phyloP scores from a whole-genome alignment of 2,329 filamentous ascomycete genomes.

The Geosmithia putterillii region DNA sequence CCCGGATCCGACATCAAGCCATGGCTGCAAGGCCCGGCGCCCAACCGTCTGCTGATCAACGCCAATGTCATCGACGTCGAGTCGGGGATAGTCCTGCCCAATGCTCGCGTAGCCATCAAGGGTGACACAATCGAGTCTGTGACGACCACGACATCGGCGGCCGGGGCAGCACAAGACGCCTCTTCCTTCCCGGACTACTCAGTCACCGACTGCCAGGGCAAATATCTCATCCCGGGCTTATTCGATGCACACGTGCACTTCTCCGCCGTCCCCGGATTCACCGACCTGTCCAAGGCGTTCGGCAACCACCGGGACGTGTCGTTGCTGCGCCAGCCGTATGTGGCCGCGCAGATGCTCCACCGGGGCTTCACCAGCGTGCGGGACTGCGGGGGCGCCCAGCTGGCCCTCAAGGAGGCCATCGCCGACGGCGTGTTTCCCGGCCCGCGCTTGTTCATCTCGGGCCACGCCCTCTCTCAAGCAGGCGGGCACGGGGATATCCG shows the following conservation, averaged over 20 bases:
- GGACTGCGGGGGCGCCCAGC: slow-evolving; percentile 43
- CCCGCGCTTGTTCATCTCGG: slow-evolving; percentile 41
- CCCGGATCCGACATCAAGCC: slow-evolving; percentile 7
- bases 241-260: slow-evolving; percentile 21
- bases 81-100: slow-evolving; percentile 15
- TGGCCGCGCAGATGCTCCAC: slow-evolving; percentile 28
- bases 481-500: slow-evolving; percentile 42
- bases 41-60: slow-evolving; percentile 23
- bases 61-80: slow-evolving; percentile 29
- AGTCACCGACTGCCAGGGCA: slow-evolving; percentile 11
- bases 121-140: slow-evolving; percentile 20
- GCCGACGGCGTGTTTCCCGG: slow-evolving; percentile 41
- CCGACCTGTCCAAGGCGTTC: slow-evolving; percentile 5
- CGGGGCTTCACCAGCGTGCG: slow-evolving; percentile 47
- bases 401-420: slow-evolving; percentile 43
- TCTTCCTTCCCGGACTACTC: neutral
- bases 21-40: slow-evolving; percentile 7
- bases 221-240: slow-evolving; percentile 18
- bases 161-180: neutral
- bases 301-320: slow-evolving; percentile 20
- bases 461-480: slow-evolving; percentile 40
- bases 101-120: slow-evolving; percentile 18
- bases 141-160: neutral
- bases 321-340: slow-evolving; percentile 27
- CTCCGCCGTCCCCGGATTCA: slow-evolving; percentile 13